Base-by-base conservation (phyloP, 2,329 filamentous ascomycete species). In the Alternaria sp. region DNA sequence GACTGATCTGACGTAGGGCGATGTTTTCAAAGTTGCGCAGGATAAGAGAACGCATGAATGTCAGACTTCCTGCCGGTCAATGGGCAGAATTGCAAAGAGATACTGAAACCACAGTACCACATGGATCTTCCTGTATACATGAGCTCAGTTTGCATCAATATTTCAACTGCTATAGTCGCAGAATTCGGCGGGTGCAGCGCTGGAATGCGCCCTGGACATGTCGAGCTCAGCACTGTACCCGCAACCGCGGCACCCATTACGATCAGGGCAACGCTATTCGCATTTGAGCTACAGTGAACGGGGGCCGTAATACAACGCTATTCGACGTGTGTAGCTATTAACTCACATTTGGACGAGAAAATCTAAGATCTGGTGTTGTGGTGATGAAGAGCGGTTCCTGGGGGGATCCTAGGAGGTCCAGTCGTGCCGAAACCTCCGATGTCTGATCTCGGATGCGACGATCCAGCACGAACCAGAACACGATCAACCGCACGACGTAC, bases 21-120 rank as follows among this genome's bases (percentile, higher is more conserved):
- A 66, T 59, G 61, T 68, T 62, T 64, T 65, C 64, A 51, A 61
- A 51, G 54, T 49, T 63, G 61, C 60, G 51, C 67, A 57, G 66
- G 67, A 65, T 57, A 61, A 64, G 56, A 54, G 58, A 68, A 64
- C 63, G 73, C 74, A 75, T 75, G 59, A 74, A 69, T 39, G 47
- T 54, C 44, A 64, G 59, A 51, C 62, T 67, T 63, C 59, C 51
- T 58, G 51, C 55, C 42, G 55, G 53, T 46, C 46, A 48, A 61
- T 49, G 47, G 61, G 62, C 43, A 59, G 55, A 58, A 51, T 46
- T 56, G 52, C 49, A 55, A 56, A 44, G 60, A 54, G 63, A 57
- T 58, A 65, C 61, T 71, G 69, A 72, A 73, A 73, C 68, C 51
- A 57, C 51, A 36, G 26, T 52, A 51, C 32, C 54, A 54, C 63